These are phyloP conservation scores for Elongisporangium undulatum DNA, from an alignment of 352 stramenopile species.

Conservation along the genomic window DNA sequence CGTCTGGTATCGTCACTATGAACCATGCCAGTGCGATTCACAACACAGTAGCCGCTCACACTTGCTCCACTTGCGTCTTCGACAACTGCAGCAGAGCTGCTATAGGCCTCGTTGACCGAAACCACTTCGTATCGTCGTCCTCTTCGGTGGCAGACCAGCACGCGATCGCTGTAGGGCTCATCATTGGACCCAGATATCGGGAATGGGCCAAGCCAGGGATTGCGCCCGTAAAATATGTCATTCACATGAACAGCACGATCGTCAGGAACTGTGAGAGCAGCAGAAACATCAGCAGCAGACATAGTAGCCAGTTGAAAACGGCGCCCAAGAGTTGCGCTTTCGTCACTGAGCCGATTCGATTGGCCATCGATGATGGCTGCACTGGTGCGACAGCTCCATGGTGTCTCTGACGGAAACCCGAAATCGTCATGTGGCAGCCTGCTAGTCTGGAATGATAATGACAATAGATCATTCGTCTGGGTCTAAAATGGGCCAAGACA, in stretches of 20 bases:
- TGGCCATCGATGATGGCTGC: no score
- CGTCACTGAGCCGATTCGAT: not conserved
- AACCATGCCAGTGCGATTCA: not conserved
- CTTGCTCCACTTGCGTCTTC: slow-evolving; percentile 6
- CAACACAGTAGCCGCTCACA: slow-evolving; percentile 22
- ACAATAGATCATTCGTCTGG: no score
- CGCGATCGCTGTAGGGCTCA: slow-evolving; percentile 18
- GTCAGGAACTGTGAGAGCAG: not conserved
- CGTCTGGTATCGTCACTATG: not conserved
- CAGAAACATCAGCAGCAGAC: not conserved
- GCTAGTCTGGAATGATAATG: no score
- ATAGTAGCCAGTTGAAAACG: not conserved
- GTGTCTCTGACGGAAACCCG: no score
- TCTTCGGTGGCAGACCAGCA: slow-evolving; percentile 16
- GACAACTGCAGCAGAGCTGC: not conserved
- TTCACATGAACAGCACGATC: not conserved
- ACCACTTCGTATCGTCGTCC: slow-evolving; percentile 21
- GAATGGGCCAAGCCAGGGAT: slow-evolving; percentile 1
- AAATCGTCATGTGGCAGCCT: no score
- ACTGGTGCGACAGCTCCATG: no score
- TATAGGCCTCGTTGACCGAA: slow-evolving; percentile 19
- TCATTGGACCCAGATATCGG: slow-evolving; percentile 32
- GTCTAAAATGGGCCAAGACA: no score
- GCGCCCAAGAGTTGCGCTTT: not conserved
- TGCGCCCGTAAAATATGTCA: not conserved